Base-by-base conservation (phyloP, 257 asterid species). In the Oldenlandia corymbosa region DNA sequence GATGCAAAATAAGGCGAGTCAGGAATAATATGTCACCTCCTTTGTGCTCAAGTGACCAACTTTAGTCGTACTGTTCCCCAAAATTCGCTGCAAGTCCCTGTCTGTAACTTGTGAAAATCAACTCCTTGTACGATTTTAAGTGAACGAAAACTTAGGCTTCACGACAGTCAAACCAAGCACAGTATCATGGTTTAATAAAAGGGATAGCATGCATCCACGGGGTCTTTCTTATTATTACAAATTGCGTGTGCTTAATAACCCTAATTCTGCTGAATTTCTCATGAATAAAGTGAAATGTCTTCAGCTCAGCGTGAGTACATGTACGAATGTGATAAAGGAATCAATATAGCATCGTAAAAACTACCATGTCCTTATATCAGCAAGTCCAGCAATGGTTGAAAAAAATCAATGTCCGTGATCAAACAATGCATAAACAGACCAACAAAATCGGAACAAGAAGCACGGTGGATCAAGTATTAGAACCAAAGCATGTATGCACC, bases 11-110 rank as follows among this genome's bases (percentile, higher is more conserved):
- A n/a, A n/a, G n/a, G n/a, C n/a, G 16, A 3, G 62, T 23, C 20
- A 53, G 36, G 18, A 47, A 49, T 26, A 24, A 36, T 23, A 65
- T 50, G 30, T 54, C 78, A 91, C 99, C 99, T 93, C 95, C 74
- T 85, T 84, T 77, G 32, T 73, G 83, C 84, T 89, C 62, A 83
- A 70, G 70, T 82, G 57, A 60, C 97, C 96, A 71, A 82, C 96
- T 78, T 75, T 89, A 71, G 90, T 79, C 36, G 94, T 76, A 62
- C 52, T 68, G 74, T 87, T 87, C 63, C 96, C 96, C 79, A 92
- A 78, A 67, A 92, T 66, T 67, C 64, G 84, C 85, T 92, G 99
- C 86, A 92, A 86, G 51, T 92, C 97, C 96, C 97, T 89, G 95
- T 81, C 95, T 89, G 91, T 59, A 78, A 74, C 79, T 81, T 72